phyloP scores from a whole-genome alignment of 1,284 basidiomycete genomes.

The Sphaerobolus stellatus region DNA sequence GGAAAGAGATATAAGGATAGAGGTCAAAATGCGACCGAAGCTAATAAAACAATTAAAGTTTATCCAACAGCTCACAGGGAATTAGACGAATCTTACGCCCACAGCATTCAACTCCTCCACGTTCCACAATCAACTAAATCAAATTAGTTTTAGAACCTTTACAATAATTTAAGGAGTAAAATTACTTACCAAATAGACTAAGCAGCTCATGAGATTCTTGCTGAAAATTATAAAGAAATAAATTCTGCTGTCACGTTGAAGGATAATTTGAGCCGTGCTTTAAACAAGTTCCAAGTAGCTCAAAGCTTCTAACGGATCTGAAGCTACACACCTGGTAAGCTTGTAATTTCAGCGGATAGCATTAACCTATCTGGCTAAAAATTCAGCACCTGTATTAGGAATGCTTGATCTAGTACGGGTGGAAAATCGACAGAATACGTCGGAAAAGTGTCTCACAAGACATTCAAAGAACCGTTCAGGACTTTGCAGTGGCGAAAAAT shows the following conservation, averaged over 20 bases:
- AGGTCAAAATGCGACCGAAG: not conserved
- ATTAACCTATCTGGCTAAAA: no score
- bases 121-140: not conserved
- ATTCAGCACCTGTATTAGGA: no score
- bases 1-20: not conserved
- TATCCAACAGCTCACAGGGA: not conserved
- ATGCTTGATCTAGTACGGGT: no score
- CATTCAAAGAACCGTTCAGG: no score
- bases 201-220: not conserved
- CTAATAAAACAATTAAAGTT: not conserved
- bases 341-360: not conserved
- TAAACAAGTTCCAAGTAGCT: not conserved
- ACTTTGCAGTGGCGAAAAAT: no score
- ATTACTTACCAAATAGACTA: conserved; percentile 2
- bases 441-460: no score
- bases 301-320: not conserved
- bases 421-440: no score
- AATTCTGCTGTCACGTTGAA: not conserved
- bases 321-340: not conserved
- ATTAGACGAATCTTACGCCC: not conserved
- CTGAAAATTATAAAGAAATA: conserved; percentile 4
- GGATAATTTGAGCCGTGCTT: not conserved
- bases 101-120: not conserved
- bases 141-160: no score
- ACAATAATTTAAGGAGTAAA: not conserved